Base-by-base conservation (phyloP, 2,329 filamentous ascomycete species). In the Fusarium albosuccineum region DNA sequence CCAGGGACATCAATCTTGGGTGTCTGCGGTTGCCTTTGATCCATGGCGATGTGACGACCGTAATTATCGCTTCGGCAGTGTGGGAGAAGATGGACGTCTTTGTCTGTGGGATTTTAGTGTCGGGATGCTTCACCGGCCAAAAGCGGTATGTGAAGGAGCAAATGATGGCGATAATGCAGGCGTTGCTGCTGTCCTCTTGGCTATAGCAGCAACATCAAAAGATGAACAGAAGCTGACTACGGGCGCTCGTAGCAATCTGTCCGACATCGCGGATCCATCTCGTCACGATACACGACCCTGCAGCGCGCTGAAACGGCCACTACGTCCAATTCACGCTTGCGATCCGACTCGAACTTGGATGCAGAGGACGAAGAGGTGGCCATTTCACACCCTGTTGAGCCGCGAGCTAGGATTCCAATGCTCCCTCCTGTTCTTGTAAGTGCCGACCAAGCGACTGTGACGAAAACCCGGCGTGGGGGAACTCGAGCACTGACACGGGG, bases 31-130 rank as follows among this genome's bases (percentile, higher is more conserved):
- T 39, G 93, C 93, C 4, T 99, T 98, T 77, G 96, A 99, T 77
- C 94, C 94, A 0, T 99, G 96, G 96, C 88, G 94, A 66, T 99
- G 96, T 75, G 96, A 99, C 75, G 93, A 97, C 76, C 89, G 92
- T 71, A 98, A 93, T 73, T 99, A 99, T 79, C 89, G 96, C 2
- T 97, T 99, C 73, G 96, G 96, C 30, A 97, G 93, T 73, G 95
- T 99, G 1, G 96, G 95, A 13, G 95, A 98, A 76, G 96, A 99
- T 77, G 93, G 94, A 72, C 87, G 94, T 59, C 82, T 99, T 16
- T 88, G 97, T 61, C 83, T 99, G 11, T 99, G 96, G 96, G 96
- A 99, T 81, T 99, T 99, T 77, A 97, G 91, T 69, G 93, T 97
- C 41, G 94, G 94, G 71, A 98, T 98, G 95, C 85, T 99, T 72